These are phyloP conservation scores for Fusarium cicatricum DNA, from an alignment of 2,329 filamentous ascomycete genomes.

Conservation along the genomic window DNA sequence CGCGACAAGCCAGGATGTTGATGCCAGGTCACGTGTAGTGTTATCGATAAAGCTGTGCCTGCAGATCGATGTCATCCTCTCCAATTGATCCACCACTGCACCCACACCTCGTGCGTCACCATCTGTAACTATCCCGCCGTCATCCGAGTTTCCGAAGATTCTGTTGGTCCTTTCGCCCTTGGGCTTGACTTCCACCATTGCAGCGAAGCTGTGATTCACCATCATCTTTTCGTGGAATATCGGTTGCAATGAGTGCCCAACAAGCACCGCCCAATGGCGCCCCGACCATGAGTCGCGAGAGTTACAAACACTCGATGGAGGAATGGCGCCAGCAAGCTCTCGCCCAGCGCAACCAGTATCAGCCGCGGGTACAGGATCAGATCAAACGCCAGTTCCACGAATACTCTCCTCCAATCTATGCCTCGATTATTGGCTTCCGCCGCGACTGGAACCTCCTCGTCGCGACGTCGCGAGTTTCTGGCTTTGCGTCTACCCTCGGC, in stretches of 20 bases:
- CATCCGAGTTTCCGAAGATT: slow-evolving; percentile 22
- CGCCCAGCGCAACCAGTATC: slow-evolving; percentile 42
- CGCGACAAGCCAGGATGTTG: slow-evolving; percentile 18
- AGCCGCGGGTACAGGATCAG: slow-evolving; percentile 44
- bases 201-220: background rate
- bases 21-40: slow-evolving; percentile 36
- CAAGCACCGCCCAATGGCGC: slow-evolving; percentile 21
- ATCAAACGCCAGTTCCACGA: slow-evolving; percentile 44
- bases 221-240: background rate
- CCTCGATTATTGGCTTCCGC: slow-evolving; percentile 42
- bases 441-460: slow-evolving; percentile 42
- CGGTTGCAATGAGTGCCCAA: slow-evolving; percentile 21
- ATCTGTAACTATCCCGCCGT: slow-evolving; percentile 30
- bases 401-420: slow-evolving; percentile 46
- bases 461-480: slow-evolving; percentile 41
- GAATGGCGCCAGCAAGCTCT: slow-evolving; percentile 44
- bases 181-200: background rate
- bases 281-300: slow-evolving; percentile 32
- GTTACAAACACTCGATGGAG: slow-evolving; percentile 42
- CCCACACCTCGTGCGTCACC: slow-evolving; percentile 36
- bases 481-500: slow-evolving; percentile 42
- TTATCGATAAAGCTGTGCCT: slow-evolving; percentile 43
- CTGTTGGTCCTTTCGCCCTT: background rate
- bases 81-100: slow-evolving; percentile 1
- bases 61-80: slow-evolving; percentile 29